Evolutionary conservation across 371 early-diverging fungal genomes (phyloP).

Genomic region (Lichtheimia corymbifera): DNA sequence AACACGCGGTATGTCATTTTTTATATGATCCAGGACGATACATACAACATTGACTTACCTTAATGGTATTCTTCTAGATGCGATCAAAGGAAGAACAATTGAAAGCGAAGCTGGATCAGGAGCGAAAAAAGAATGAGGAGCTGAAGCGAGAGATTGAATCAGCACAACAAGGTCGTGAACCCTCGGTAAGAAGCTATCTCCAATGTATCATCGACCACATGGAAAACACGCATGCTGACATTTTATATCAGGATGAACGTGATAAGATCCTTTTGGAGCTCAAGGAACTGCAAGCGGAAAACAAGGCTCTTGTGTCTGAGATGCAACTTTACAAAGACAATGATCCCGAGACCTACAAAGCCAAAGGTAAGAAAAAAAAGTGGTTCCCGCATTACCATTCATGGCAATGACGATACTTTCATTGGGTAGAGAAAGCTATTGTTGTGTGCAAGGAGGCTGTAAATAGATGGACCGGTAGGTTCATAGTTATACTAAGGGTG

Average conservation of each 20-base stretch:
- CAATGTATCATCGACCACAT: background rate
- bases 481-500: background rate
- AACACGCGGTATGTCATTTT: slow-evolving; percentile 48
- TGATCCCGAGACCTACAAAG: slow-evolving; percentile 74
- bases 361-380: slow-evolving; percentile 48
- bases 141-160: slow-evolving; percentile 37
- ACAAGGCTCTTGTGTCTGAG: slow-evolving; percentile 42
- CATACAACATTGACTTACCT: background rate
- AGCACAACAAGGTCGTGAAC: slow-evolving; percentile 52
- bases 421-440: slow-evolving; percentile 55
- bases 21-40: slow-evolving; percentile 18
- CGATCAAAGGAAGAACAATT: slow-evolving; percentile 49
- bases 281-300: slow-evolving; percentile 35
- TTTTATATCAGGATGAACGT: slow-evolving; percentile 50
- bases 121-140: slow-evolving; percentile 37
- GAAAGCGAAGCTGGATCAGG: slow-evolving; percentile 31
- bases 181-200: slow-evolving; percentile 45
- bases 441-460: slow-evolving; percentile 71
- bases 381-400: too few species aligned
- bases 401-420: background rate
- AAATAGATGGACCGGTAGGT: slow-evolving; percentile 85
- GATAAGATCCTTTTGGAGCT: slow-evolving; percentile 47
- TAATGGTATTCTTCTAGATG: slow-evolving; percentile 21
- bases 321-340: slow-evolving; percentile 71
- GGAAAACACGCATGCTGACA: background rate